Evolutionary conservation across 768 basidiomycete species (phyloP).

Genomic region (Tulasnella sp.): DNA sequence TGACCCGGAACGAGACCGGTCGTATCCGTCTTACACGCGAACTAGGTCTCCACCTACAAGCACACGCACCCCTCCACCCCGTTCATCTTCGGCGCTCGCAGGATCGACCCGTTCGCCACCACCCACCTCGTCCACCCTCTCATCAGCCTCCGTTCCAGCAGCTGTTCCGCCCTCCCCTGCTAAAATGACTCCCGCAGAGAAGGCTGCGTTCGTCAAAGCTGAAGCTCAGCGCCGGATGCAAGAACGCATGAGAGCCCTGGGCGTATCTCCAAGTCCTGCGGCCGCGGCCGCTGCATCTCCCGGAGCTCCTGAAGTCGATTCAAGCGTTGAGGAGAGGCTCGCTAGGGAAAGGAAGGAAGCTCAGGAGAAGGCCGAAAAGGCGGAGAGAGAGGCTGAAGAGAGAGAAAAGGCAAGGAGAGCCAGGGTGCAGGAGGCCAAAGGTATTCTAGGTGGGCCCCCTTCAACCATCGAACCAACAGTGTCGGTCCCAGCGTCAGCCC

Average conservation of each 20-base stretch:
- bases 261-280: slow-evolving; percentile 51
- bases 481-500: slow-evolving; percentile 17
- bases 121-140: slow-evolving; percentile 41
- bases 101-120: slow-evolving; percentile 29
- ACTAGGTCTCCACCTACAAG: slow-evolving; percentile 37
- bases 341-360: slow-evolving; percentile 86
- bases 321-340: slow-evolving; percentile 77
- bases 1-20: slow-evolving; percentile 34
- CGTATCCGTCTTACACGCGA: slow-evolving; percentile 30
- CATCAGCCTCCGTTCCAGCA: slow-evolving; percentile 38
- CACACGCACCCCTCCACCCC: slow-evolving; percentile 44
- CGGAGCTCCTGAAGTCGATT: slow-evolving; percentile 51
- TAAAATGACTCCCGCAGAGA: slow-evolving; percentile 79
- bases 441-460: slow-evolving; percentile 34
- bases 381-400: slow-evolving; percentile 77
- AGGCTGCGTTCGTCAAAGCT: slow-evolving; percentile 67
- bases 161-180: slow-evolving; percentile 38
- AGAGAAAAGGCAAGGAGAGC: slow-evolving; percentile 68
- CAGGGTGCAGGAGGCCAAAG: slow-evolving; percentile 68
- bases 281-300: slow-evolving; percentile 31
- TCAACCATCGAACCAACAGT: slow-evolving; percentile 20
- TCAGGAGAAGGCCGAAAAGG: slow-evolving; percentile 71
- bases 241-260: slow-evolving; percentile 80
- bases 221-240: slow-evolving; percentile 80
- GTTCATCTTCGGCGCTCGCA: slow-evolving; percentile 39